phyloP scores from a whole-genome alignment of 148 eudicot genomes.

The Rheum nobile region DNA sequence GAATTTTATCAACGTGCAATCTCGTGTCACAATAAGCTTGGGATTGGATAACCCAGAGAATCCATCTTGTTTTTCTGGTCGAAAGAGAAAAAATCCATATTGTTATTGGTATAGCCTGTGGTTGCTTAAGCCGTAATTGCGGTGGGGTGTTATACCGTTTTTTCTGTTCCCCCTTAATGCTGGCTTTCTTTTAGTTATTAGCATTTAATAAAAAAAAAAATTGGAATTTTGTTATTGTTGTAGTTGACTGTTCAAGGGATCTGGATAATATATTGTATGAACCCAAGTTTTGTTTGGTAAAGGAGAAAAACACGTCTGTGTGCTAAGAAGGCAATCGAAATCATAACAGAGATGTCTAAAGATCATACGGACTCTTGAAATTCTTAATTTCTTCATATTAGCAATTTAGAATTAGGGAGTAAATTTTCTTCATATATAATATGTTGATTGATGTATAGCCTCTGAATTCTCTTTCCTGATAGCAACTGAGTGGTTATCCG shows the following conservation, averaged over 20 bases:
- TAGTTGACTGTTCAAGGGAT: neutral
- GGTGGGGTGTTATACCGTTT: neutral
- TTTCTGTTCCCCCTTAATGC: neutral
- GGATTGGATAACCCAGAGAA: neutral
- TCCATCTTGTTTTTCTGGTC: neutral
- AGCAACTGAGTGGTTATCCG: neutral
- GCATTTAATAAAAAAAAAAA: neutral
- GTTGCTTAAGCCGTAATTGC: neutral
- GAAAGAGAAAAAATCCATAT: too few relatives aligned
- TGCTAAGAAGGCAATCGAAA: neutral
- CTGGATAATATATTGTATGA: neutral
- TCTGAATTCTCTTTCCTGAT: neutral
- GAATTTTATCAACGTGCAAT: neutral
- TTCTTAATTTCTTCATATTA: neutral
- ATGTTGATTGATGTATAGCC: neutral
- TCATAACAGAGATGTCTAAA: neutral
- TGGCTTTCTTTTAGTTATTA: neutral
- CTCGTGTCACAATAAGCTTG: neutral
- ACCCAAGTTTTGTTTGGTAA: neutral
- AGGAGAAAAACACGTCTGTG: neutral
- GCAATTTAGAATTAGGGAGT: neutral
- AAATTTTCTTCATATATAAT: neutral
- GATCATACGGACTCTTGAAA: neutral
- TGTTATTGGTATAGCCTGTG: too few relatives aligned
- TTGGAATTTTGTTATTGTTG: neutral